Conservation (phyloP, 1,284 basidiomycete species). For the Malassezia nana region DNA sequence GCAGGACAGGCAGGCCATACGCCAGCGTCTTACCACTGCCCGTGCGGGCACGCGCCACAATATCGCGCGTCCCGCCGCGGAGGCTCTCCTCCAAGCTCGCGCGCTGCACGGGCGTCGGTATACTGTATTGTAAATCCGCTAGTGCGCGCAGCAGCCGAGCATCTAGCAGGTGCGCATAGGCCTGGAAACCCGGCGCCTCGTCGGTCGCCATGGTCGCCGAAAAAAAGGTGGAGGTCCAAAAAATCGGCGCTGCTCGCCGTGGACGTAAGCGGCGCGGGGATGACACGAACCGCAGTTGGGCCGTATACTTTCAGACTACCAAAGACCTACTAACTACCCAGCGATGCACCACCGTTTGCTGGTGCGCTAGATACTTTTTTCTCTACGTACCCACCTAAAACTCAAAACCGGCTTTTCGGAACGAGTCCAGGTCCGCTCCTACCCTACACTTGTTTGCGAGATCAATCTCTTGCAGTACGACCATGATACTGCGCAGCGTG, state of each 20-base stretch:
- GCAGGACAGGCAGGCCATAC: conserved; percentile 80
- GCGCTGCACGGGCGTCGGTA: conserved; percentile 68
- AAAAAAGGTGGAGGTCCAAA: neutral
- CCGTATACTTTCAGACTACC: too few relatives aligned
- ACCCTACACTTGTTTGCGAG: conserved; percentile 53
- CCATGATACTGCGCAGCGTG: conserved; percentile 67
- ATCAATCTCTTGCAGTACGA: conserved; percentile 51
- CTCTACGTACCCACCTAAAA: conserved; percentile 54
- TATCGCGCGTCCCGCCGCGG: conserved; percentile 65
- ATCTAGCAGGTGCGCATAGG: conserved; percentile 63
- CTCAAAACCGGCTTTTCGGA: conserved; percentile 71
- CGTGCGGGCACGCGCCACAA: conserved; percentile 83
- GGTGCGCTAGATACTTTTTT: neutral
- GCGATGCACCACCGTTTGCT: too few relatives aligned
- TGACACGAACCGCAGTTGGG: too few relatives aligned
- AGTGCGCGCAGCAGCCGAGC: conserved; percentile 62
- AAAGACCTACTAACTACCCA: too few relatives aligned
- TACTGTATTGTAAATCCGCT: conserved; percentile 69
- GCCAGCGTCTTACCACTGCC: conserved; percentile 96
- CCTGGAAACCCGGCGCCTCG: conserved; percentile 20
- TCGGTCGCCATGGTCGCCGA: conserved; percentile 1
- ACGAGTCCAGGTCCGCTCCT: conserved; percentile 58
- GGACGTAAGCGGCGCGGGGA: too few relatives aligned
- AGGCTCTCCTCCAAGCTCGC: conserved; percentile 72
- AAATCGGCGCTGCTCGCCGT: too few relatives aligned